Evolutionary conservation across 306 rosid species (phyloP).

Genomic region (Rosa lucieae): DNA sequence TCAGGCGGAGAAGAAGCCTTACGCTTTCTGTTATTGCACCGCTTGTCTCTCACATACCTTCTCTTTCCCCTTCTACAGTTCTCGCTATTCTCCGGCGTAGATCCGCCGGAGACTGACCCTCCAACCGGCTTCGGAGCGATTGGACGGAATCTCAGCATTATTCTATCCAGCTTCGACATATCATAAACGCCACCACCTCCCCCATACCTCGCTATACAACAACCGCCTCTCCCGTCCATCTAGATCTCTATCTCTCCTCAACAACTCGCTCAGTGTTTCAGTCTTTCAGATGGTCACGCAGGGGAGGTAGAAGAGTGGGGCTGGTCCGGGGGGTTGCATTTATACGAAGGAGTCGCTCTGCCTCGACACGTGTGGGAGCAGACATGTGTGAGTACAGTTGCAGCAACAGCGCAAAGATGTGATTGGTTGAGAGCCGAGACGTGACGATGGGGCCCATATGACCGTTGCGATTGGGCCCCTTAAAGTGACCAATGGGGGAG

Average conservation of each 20-base stretch:
- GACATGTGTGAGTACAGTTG: conserved; percentile 22
- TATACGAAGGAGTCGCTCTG: conserved; percentile 8
- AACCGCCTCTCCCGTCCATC: conserved; percentile 75
- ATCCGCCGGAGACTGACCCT: conserved; percentile 29
- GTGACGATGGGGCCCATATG: conserved; percentile 42
- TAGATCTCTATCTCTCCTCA: neutral
- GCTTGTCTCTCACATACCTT: conserved; percentile 41
- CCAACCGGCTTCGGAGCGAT: conserved; percentile 83
- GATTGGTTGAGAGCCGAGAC: conserved; percentile 48
- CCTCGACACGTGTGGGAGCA: conserved; percentile 38
- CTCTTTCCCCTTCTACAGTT: conserved; percentile 35
- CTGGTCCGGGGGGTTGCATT: neutral
- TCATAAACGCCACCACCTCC: conserved; percentile 41
- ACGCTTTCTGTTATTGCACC: conserved; percentile 43
- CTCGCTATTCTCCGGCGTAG: conserved; percentile 41
- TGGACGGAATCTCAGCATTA: conserved; percentile 84
- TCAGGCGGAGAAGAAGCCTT: conserved; percentile 29
- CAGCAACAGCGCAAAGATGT: conserved; percentile 29
- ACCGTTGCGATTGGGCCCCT: conserved; percentile 28
- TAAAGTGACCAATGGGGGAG: conserved; percentile 29
- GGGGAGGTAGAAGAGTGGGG: neutral
- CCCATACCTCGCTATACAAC: conserved; percentile 65
- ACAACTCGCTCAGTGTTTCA: neutral
- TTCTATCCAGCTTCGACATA: conserved; percentile 46
- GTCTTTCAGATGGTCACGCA: neutral